Percentiles rank a stretch among this genome's conserved stretches.
These are phyloP conservation scores for Peronospora destructor DNA, from an alignment of 352 stramenopile species.

Conservation along the genomic window DNA sequence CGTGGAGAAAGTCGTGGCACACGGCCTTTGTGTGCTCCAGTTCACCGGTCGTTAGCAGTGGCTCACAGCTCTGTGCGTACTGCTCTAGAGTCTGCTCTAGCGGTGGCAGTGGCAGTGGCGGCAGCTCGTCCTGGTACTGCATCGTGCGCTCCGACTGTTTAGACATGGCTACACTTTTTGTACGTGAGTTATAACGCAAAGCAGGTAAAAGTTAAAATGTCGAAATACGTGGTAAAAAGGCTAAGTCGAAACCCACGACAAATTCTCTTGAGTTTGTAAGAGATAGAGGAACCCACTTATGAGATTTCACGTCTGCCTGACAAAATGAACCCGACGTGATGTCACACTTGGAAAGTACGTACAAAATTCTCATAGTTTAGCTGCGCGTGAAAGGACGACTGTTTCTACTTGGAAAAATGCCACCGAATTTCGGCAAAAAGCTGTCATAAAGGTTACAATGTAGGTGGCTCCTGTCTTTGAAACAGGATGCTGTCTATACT, in stretches of 20 bases:
- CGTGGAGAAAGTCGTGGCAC: constrained; percentile 85
- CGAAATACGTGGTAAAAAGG: not conserved
- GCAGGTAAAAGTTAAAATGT: constrained; percentile 10
- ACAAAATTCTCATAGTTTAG: too few species aligned
- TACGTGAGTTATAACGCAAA: constrained; percentile 4
- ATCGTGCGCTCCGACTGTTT: constrained; percentile 50
- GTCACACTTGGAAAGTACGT: too few species aligned
- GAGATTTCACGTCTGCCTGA: constrained; percentile 7
- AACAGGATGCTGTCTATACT: too few species aligned
- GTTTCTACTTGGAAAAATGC: too few species aligned
- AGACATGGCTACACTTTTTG: constrained; percentile 15
- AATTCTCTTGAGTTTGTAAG: too few species aligned
- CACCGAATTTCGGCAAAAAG: too few species aligned
- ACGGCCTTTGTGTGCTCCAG: constrained; percentile 88
- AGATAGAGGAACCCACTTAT: constrained; percentile 22
- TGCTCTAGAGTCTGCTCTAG: constrained; percentile 90
- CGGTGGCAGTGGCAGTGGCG: constrained; percentile 88
- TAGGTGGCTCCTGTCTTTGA: too few species aligned
- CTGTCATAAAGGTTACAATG: too few species aligned
- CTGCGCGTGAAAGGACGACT: too few species aligned
- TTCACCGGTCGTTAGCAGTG: constrained; percentile 81
- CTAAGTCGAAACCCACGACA: not conserved
- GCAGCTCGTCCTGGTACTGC: constrained; percentile 84
- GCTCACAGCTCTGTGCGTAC: constrained; percentile 90
- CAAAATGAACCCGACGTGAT: not conserved